Evolutionary conservation across 139 green algal genomes (phyloP).

Genomic region (Closterium sp.): DNA sequence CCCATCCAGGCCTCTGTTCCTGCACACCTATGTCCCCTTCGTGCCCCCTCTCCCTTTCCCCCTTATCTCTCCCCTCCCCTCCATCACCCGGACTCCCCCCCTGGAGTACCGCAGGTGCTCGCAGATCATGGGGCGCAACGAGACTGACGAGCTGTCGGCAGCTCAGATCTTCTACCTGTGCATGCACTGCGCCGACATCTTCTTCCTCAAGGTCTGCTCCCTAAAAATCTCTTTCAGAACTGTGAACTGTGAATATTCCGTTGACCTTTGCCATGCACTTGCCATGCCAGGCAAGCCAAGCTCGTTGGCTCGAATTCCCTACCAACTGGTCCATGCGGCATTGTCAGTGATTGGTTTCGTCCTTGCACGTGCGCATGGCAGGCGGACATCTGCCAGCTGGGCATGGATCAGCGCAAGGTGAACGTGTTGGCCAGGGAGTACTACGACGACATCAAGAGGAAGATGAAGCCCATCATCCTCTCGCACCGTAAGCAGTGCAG

Average conservation of each 20-base stretch:
- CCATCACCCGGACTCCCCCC: not conserved
- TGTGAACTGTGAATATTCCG: too few species aligned
- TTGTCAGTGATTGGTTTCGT: too few species aligned
- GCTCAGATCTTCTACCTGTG: conserved; percentile 98
- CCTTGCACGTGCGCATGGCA: conserved; percentile 12
- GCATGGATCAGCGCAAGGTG: conserved; percentile 98
- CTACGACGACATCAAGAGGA: conserved; percentile 90
- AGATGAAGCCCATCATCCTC: conserved; percentile 96
- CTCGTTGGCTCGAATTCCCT: too few species aligned
- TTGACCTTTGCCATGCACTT: too few species aligned
- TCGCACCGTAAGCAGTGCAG: conserved; percentile 89
- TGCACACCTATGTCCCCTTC: too few species aligned
- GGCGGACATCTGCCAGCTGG: conserved; percentile 99
- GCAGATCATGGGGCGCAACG: conserved; percentile 95
- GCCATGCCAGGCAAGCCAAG: too few species aligned
- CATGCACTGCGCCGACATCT: conserved; percentile 99
- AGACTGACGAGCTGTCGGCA: conserved; percentile 89
- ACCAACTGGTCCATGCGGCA: too few species aligned
- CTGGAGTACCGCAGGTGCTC: conserved; percentile 60
- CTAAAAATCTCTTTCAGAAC: too few species aligned
- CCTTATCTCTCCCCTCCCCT: too few species aligned
- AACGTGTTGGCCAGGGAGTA: conserved; percentile 97
- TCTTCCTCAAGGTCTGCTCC: conserved; percentile 85
- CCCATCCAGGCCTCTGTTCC: too few species aligned
- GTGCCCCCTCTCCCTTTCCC: too few species aligned